Evolutionary conservation across 2,329 filamentous ascomycete genomes (phyloP).

Genomic region (Aureobasidium mangrovei): DNA sequence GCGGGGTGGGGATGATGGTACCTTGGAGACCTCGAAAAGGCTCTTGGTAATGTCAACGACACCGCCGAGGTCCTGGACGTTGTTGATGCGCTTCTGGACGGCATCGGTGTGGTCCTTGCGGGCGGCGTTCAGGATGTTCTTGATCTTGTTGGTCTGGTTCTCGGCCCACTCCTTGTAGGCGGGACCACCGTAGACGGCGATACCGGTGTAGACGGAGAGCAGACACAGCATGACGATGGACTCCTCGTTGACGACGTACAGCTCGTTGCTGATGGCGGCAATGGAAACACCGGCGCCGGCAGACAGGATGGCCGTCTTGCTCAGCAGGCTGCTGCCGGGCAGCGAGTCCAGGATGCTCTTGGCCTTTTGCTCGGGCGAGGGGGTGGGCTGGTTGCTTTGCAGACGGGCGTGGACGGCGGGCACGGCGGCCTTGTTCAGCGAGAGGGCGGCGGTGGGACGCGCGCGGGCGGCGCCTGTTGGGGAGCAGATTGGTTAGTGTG

Average conservation of each 20-base stretch:
- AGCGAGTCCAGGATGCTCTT: slow-evolving; percentile 90
- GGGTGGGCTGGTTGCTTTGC: slow-evolving; percentile 62
- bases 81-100: slow-evolving; percentile 88
- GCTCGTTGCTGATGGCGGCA: slow-evolving; percentile 97
- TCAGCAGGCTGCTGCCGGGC: slow-evolving; percentile 83
- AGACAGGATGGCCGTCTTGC: slow-evolving; percentile 95
- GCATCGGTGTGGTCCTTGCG: slow-evolving; percentile 90
- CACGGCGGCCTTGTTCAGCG: slow-evolving; percentile 55
- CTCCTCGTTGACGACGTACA: slow-evolving; percentile 99
- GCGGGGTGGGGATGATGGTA: slow-evolving; percentile 32
- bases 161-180: slow-evolving; percentile 90
- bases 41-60: slow-evolving; percentile 96
- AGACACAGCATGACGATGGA: slow-evolving; percentile 88
- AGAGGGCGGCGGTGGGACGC: slow-evolving; percentile 62
- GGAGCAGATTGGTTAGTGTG: slow-evolving; percentile 10
- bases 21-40: slow-evolving; percentile 97
- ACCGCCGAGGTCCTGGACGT: slow-evolving; percentile 85
- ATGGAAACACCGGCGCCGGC: slow-evolving; percentile 82
- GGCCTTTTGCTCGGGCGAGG: slow-evolving; percentile 94
- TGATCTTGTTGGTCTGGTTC: slow-evolving; percentile 82
- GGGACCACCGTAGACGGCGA: slow-evolving; percentile 90
- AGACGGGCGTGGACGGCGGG: slow-evolving; percentile 62
- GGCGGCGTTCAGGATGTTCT: slow-evolving; percentile 87
- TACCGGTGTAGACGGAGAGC: slow-evolving; percentile 81
- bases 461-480: slow-evolving; percentile 75